Percentiles rank a stretch among this genome's conserved stretches.
These are phyloP conservation scores for Diaporthe aspalathi DNA, from an alignment of 2,329 filamentous ascomycete species.

Conservation along the genomic window DNA sequence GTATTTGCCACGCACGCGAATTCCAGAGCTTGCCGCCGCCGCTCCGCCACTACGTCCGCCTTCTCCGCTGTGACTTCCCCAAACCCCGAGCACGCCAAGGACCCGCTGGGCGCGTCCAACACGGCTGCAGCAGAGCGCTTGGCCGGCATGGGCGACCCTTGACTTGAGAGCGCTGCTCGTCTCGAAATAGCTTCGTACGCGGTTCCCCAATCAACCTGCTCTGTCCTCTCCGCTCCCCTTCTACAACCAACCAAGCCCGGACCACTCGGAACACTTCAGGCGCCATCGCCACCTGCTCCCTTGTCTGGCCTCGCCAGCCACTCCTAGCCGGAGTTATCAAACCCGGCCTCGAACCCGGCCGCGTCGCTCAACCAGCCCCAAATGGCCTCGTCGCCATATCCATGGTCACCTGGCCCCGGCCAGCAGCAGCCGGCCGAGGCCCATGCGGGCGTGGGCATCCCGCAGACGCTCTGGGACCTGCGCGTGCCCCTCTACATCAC, in stretches of 20 bases:
- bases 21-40: too few relatives aligned
- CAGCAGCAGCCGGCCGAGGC: constrained; percentile 23
- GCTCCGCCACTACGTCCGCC: too few relatives aligned
- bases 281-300: constrained; percentile 4
- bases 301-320: constrained; percentile 1
- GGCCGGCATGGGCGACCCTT: neutral
- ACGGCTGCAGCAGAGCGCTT: neutral
- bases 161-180: constrained; percentile 4
- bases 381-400: constrained; percentile 33
- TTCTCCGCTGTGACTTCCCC: neutral
- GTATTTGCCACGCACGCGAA: too few relatives aligned
- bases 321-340: constrained; percentile 3
- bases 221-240: neutral
- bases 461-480: constrained; percentile 65
- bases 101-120: neutral
- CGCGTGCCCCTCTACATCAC: constrained; percentile 67
- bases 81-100: neutral
- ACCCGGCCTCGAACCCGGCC: neutral
- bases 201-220: neutral
- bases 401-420: constrained; percentile 17
- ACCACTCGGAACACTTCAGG: constrained; percentile 9
- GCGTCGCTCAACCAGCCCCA: neutral
- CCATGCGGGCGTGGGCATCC: constrained; percentile 45
- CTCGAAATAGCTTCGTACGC: constrained; percentile 1
- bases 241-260: neutral